Conservation (phyloP, 257 asterid genomes). For the Solanum stenotomum region DNA sequence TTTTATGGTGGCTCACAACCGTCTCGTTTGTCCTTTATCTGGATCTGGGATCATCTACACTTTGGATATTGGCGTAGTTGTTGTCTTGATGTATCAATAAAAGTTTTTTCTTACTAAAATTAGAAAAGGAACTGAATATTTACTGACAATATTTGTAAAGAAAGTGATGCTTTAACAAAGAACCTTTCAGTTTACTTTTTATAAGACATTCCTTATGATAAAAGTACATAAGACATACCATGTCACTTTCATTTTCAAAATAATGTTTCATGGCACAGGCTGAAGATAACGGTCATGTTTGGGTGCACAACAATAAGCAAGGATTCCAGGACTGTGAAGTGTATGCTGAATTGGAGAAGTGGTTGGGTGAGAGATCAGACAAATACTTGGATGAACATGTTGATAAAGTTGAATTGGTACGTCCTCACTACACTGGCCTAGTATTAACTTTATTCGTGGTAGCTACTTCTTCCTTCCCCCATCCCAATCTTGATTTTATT, state of each 20-base stretch:
- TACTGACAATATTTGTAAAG: background rate
- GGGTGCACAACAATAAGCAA: conserved; percentile 88
- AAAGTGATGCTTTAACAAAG: background rate
- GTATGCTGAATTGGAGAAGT: conserved; percentile 68
- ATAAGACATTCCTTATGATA: background rate
- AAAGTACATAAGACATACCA: background rate
- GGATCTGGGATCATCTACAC: background rate
- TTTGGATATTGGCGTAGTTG: background rate
- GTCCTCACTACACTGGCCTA: background rate
- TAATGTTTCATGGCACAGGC: conserved; percentile 30
- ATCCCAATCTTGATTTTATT: background rate
- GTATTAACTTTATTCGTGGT: background rate
- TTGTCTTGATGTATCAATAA: background rate
- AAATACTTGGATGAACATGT: conserved; percentile 50
- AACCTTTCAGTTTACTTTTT: background rate
- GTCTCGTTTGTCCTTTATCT: background rate
- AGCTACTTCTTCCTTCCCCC: background rate
- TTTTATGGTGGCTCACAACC: background rate
- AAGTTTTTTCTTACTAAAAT: background rate
- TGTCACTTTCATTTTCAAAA: background rate
- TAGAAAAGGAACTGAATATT: background rate
- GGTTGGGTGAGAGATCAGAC: conserved; percentile 57
- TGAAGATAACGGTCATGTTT: conserved; percentile 43
- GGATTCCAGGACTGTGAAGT: conserved; percentile 81
- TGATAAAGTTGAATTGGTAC: conserved; percentile 63